Evolutionary conservation across 345 rosid genomes (phyloP).

Genomic region (Eucalyptus cloeziana): DNA sequence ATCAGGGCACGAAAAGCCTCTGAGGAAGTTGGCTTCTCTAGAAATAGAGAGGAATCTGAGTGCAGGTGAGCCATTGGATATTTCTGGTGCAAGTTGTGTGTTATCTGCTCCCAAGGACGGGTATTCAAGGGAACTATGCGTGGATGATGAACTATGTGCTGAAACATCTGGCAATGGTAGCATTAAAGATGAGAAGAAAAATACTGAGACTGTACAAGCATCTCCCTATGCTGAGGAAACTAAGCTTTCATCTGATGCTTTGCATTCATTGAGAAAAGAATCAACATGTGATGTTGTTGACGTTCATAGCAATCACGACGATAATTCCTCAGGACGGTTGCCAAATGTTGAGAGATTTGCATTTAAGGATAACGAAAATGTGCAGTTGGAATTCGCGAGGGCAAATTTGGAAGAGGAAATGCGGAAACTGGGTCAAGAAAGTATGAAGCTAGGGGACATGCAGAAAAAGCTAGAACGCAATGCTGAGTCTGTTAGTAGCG

Average conservation of each 20-base stretch:
- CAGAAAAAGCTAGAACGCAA: conserved; percentile 84
- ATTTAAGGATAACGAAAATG: conserved; percentile 3
- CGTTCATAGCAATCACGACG: conserved; percentile 9
- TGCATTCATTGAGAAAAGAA: conserved; percentile 7
- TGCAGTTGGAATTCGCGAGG: conserved; percentile 25
- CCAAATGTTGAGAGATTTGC: conserved; percentile 5
- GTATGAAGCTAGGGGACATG: conserved; percentile 52
- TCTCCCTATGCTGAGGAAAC: conserved; percentile 5
- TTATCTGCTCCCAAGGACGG: conserved; percentile 12
- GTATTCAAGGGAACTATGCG: conserved; percentile 5
- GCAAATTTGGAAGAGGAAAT: conserved; percentile 70
- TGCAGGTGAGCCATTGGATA: conserved; percentile 6
- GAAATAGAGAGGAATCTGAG: background rate
- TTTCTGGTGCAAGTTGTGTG: conserved; percentile 10
- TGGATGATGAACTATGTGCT: conserved; percentile 6
- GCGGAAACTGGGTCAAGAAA: conserved; percentile 41
- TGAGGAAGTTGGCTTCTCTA: background rate
- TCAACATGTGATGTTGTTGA: background rate
- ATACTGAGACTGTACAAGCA: conserved; percentile 4
- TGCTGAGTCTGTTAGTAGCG: conserved; percentile 90
- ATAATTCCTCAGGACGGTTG: background rate
- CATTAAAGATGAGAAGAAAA: background rate
- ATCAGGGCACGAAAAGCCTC: background rate
- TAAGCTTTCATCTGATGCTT: conserved; percentile 2
- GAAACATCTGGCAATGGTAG: background rate